A percentile compares a stretch with the other conserved stretches of the same genome.
Evolutionary conservation across 768 basidiomycete genomes (phyloP).

Genomic region (Rhodosporidiobolus sp.): DNA sequence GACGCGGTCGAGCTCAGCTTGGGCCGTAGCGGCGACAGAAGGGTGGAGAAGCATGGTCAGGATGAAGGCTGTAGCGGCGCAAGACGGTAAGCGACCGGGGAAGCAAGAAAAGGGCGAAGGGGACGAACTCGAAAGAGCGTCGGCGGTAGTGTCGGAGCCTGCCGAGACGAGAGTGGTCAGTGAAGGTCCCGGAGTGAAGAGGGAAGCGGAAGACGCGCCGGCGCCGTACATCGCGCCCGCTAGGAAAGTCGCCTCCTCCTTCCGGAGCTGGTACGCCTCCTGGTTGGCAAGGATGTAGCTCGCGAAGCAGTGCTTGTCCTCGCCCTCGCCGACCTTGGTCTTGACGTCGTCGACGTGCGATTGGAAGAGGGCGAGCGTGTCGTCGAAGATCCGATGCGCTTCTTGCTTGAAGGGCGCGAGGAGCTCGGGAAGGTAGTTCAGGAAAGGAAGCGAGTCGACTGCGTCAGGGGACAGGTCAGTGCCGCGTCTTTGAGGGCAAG

Average conservation of each 20-base stretch:
- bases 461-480: neutral
- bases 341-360: slow-evolving; percentile 36
- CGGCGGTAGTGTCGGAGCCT: slow-evolving; percentile 33
- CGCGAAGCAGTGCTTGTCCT: slow-evolving; percentile 37
- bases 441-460: slow-evolving; percentile 41
- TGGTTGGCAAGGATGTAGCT: slow-evolving; percentile 32
- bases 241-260: slow-evolving; percentile 42
- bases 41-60: slow-evolving; percentile 21
- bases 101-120: no score
- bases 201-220: neutral
- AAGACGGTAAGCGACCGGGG: no score
- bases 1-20: slow-evolving; percentile 42
- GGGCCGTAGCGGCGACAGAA: slow-evolving; percentile 25
- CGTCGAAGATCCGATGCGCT: slow-evolving; percentile 34
- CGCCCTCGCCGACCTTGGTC: slow-evolving; percentile 10
- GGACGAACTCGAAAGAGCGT: slow-evolving; percentile 7
- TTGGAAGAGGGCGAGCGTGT: slow-evolving; percentile 37
- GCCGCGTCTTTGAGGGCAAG: neutral
- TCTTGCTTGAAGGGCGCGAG: slow-evolving; percentile 41
- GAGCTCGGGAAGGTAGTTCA: slow-evolving; percentile 38
- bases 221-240: slow-evolving; percentile 39
- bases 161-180: neutral
- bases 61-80: slow-evolving; percentile 1
- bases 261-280: slow-evolving; percentile 34
- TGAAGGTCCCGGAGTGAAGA: neutral